Evolutionary conservation across 179 eudicot species (phyloP).

Genomic region (Gypsophila paniculata): DNA sequence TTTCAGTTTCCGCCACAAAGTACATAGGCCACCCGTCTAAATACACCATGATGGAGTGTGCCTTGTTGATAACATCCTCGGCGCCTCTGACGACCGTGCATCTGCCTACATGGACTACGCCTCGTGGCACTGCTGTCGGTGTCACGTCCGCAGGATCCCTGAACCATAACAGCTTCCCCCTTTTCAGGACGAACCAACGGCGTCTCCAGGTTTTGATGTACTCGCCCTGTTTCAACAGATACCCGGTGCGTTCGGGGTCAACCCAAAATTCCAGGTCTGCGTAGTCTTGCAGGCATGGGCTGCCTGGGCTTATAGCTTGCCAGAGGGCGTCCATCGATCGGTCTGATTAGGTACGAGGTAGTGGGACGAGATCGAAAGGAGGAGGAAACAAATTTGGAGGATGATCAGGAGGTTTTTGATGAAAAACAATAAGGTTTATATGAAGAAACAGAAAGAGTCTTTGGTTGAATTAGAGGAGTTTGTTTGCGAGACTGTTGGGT

Average conservation of each 20-base stretch:
- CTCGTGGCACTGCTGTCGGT: constrained; percentile 65
- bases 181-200: constrained; percentile 87
- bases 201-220: constrained; percentile 85
- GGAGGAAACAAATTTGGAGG: too few relatives aligned
- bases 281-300: constrained; percentile 40
- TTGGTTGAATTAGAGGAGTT: constrained; percentile 4
- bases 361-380: background rate
- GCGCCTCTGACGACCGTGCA: constrained; percentile 62
- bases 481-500: background rate
- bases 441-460: constrained; percentile 15
- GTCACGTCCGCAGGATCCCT: constrained; percentile 54
- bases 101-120: constrained; percentile 18
- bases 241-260: constrained; percentile 61
- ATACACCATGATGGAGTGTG: constrained; percentile 57
- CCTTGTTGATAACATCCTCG: constrained; percentile 58
- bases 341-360: background rate
- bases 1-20: constrained; percentile 73
- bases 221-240: constrained; percentile 84
- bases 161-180: constrained; percentile 83
- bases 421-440: too few relatives aligned
- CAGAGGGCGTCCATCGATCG: constrained; percentile 24
- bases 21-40: constrained; percentile 46
- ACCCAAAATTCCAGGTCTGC: constrained; percentile 65
- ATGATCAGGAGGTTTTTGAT: background rate
- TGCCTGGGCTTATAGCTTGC: constrained; percentile 26